phyloP scores from a whole-genome alignment of 2,329 filamentous ascomycete species.

The Proliferodiscus dingleyae region DNA sequence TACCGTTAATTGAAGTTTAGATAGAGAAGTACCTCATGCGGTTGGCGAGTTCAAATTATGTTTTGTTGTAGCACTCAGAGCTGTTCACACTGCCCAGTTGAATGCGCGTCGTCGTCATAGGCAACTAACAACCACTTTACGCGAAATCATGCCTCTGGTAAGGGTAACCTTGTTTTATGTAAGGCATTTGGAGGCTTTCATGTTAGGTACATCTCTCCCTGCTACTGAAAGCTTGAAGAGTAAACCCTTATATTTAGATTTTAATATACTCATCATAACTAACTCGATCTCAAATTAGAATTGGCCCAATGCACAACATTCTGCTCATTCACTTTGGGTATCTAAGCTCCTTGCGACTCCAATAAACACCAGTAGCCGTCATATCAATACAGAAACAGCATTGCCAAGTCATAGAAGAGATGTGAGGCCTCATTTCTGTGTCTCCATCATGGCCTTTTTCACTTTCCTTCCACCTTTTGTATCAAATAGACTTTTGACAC shows the following conservation, averaged over 20 bases:
- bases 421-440: not conserved
- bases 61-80: too few species aligned
- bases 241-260: not conserved
- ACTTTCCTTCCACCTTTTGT: conserved; percentile 54
- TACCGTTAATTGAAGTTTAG: not conserved
- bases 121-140: conserved; percentile 7
- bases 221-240: too few species aligned
- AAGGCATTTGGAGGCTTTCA: too few species aligned
- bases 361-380: not conserved
- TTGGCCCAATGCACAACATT: not conserved
- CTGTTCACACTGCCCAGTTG: not conserved
- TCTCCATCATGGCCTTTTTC: conserved; percentile 4
- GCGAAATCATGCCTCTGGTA: not conserved
- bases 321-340: not conserved
- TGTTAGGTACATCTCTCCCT: too few species aligned
- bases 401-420: not conserved
- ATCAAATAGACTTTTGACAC: conserved; percentile 68
- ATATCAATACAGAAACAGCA: not conserved
- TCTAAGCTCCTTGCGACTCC: not conserved
- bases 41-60: not conserved
- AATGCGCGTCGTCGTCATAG: conserved; percentile 11
- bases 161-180: too few species aligned
- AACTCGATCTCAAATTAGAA: not conserved
- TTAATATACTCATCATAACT: too few species aligned
- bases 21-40: conserved; percentile 13